A percentile compares a stretch with the other conserved stretches of the same genome.
These are phyloP conservation scores for Cyclostephanos tholiformis DNA, from an alignment of 108 stramenopile genomes.

Conservation along the genomic window DNA sequence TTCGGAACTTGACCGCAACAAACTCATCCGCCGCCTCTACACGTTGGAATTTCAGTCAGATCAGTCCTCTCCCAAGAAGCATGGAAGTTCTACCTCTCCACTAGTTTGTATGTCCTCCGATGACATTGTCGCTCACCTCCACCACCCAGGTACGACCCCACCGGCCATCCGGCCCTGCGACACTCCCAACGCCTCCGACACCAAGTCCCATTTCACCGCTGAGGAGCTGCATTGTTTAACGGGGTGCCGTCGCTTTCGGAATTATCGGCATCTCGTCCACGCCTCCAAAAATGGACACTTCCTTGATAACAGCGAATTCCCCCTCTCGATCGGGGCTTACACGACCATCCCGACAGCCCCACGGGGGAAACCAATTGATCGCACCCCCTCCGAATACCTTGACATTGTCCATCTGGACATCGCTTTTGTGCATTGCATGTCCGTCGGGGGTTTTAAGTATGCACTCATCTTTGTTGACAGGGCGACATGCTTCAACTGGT, in stretches of 20 bases:
- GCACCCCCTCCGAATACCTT: neutral
- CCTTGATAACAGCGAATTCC: constrained; percentile 1
- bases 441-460: constrained; percentile 20
- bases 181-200: neutral
- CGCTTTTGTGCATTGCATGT: constrained; percentile 20
- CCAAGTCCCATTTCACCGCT: neutral
- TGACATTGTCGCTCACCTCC: too few species aligned
- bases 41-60: too few species aligned
- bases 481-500: constrained; percentile 16
- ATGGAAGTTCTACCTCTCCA: neutral
- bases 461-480: constrained; percentile 18
- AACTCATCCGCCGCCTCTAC: too few species aligned
- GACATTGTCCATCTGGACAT: constrained; percentile 33
- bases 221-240: constrained; percentile 7
- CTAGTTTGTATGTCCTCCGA: neutral
- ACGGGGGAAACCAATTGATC: neutral
- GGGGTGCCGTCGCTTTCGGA: constrained; percentile 10
- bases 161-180: neutral
- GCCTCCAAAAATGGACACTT: constrained; percentile 10
- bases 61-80: too few species aligned
- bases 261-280: constrained; percentile 8
- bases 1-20: too few species aligned
- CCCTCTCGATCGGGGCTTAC: constrained; percentile 7
- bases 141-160: neutral
- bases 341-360: constrained; percentile 8